Evolutionary conservation across 352 stramenopile genomes (phyloP), one percentile per base, ranked within the genome.

Genomic region (Globisporangium solare): DNA sequence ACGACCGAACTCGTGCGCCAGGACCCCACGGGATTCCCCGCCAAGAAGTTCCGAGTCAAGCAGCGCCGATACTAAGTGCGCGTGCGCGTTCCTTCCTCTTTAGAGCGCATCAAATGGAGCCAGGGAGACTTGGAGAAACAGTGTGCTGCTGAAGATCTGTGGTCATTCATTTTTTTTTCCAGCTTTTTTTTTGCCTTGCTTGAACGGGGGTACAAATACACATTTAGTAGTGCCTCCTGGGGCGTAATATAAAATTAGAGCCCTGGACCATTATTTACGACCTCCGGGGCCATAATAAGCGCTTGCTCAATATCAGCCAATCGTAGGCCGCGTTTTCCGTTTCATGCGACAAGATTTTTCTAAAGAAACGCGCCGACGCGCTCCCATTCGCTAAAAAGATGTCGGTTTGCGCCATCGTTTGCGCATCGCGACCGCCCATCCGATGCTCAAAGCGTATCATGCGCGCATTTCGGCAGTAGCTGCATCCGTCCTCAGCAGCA

Each of bases 11-110:
- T 94, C 32, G 76, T 94, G 55, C 85, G 83, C 56, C 65, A 79
- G 55, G 85, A 94, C 64, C 85, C 85, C 4, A 94, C 85, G 51
- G 85, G 85, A n/a, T 94, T 93, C 61, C 83, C 85, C 10, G 64
- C 81, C 54, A 89, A 87, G 64, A 87, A 87, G 63, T 91, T 94
- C 66, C 73, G 85, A 79, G 27, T 35, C 27, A 35, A 35, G 27
- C 27, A 35, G 27, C 27, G 27, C 27, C 27, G 27, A 35, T 35
- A 35, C 27, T 35, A 35, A 35, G 27, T 35, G 3, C 27, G 3
- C 27, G 10, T 35, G 27, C 27, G 5, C 27, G 27, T 35, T 35
- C 27, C 2, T 35, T 35, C 27, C 27, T 1, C 7, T 35, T 10
- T 35, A 35, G 10, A 27, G 10, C 27, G 10, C 27, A 35, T 35